Base-by-base conservation (phyloP, 1,139 yeast species). In the Scheffersomyces titani region DNA sequence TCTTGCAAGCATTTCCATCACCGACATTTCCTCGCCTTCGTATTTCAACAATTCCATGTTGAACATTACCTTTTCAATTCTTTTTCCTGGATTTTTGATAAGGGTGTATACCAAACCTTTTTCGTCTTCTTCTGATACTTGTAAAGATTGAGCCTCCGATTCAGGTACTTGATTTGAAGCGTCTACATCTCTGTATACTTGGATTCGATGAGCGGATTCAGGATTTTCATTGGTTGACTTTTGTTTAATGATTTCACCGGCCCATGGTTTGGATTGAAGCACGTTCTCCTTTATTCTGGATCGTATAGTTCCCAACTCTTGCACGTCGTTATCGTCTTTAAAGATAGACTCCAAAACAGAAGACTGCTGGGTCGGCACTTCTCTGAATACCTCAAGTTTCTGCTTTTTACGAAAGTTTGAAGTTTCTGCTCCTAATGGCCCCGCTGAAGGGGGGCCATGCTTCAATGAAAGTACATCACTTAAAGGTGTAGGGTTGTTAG, bases 211-310 rank as follows among this genome's bases (percentile, higher is more conserved):
- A 2, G 57, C 49, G 3, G 70, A 63, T 44, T n/a, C 40, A 47
- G 19, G 57, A 48, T 20, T 51, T 56, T 19, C 58, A 54, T 11
- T 57, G 11, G 51, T 20, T 3, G 56, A 63, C 48, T 66, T 71
- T 64, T 84, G 88, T 22, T 71, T 72, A 44, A 88, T 60, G 0
- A 75, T 77, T 65, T 89, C 89, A 0, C 94, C 96, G 1, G 75
- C 75, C 92, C 96, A 88, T 0, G 89, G 83, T n/a, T 74, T 76
- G 0, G 93, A 80, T 2, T 76, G 75, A 46, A 85, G 56, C 1
- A 72, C 72, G 64, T 92, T 92, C 67, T 92, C 97, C 67, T 90
- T 90, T 53, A 78, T 78, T 55, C 90, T 72, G 6, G 76, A 71
- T 11, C 77, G 77, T 3, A 85, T 69, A 0, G 86, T 65, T 5